Base-by-base conservation (phyloP, 2,329 filamentous ascomycete species). In the Mycosphaerella arachidis region DNA sequence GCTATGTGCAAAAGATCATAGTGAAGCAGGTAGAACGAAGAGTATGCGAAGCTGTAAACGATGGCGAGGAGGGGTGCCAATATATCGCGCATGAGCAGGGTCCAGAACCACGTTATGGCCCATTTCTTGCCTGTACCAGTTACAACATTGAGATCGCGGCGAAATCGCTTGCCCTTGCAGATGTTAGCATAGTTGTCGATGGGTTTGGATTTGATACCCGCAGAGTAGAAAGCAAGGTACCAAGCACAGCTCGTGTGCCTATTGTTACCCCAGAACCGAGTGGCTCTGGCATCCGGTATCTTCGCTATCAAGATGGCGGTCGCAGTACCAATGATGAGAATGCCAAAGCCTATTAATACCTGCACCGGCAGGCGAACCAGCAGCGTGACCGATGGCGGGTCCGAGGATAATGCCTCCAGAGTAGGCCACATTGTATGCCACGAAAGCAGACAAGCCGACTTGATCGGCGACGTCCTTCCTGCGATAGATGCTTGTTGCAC, bases 161-260 rank as follows among this genome's bases (percentile, higher is more conserved):
- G 78, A 8, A 61, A 46, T n/a, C 53, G 56, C 16, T 61, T 56
- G 45, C 56, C 56, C 55, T 61, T 46, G 20, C 18, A 6, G 8
- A 30, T 20, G 35, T 53, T 18, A 53, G 56, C 13, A 58, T 20
- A 16, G 10, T 6, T 40, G 37, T 24, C 24, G 24, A 24, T 3
- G 24, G 3, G 24, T 24, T 24, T 35, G n/a, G 5, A 7, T 29
- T 8, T 7, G 2, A 52, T 10, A 37, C n/a, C 6, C n/a, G 84
- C 82, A 5, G 82, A 84, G 71, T 85, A 85, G 62, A 83, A 82
- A 0, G 76, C 77, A 20, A 84, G 64, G 59, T 79, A 85, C 80
- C 82, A 85, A 52, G 83, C 77, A 0, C 76, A 75, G 6, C 45
- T 37, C 12, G 61, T n/a, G 6, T 56, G 29, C 13, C 20, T 29